Percentiles rank a stretch among this genome's conserved stretches.
Evolutionary conservation across 331 rosid genomes (phyloP).

Genomic region (Erythrophleum ivorense): DNA sequence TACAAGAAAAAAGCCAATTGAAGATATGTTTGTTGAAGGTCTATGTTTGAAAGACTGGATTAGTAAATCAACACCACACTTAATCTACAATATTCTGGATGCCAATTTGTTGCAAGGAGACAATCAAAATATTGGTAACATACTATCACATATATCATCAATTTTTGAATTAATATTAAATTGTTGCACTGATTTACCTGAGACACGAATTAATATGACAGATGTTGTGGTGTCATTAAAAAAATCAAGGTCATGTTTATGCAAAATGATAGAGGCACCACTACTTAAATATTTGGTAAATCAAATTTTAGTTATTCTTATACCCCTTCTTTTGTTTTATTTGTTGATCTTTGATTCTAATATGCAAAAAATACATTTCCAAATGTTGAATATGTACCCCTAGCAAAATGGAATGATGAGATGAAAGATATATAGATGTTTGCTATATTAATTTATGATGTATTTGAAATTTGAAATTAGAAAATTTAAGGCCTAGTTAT

Average conservation of each 20-base stretch:
- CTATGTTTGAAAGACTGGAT: constrained; percentile 27
- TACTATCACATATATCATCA: background rate
- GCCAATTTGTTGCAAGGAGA: background rate
- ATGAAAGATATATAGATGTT: too few relatives aligned
- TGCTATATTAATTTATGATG: too few relatives aligned
- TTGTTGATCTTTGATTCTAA: too few relatives aligned
- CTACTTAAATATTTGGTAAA: background rate
- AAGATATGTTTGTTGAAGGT: constrained; percentile 50
- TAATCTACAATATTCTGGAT: background rate
- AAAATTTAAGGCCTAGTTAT: too few relatives aligned
- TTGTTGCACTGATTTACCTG: background rate
- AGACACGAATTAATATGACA: background rate
- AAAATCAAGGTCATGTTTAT: background rate
- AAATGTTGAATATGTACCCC: too few relatives aligned
- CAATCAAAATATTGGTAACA: background rate
- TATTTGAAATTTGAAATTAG: too few relatives aligned
- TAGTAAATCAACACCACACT: background rate
- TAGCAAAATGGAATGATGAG: too few relatives aligned
- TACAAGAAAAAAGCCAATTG: constrained; percentile 54
- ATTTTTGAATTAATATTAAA: background rate
- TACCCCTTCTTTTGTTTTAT: background rate
- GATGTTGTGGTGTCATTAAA: background rate
- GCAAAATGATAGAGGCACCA: background rate
- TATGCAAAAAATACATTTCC: too few relatives aligned
- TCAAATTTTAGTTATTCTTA: background rate